Base-by-base conservation (phyloP, 2,329 filamentous ascomycete species). In the Fusarium albosuccineum region DNA sequence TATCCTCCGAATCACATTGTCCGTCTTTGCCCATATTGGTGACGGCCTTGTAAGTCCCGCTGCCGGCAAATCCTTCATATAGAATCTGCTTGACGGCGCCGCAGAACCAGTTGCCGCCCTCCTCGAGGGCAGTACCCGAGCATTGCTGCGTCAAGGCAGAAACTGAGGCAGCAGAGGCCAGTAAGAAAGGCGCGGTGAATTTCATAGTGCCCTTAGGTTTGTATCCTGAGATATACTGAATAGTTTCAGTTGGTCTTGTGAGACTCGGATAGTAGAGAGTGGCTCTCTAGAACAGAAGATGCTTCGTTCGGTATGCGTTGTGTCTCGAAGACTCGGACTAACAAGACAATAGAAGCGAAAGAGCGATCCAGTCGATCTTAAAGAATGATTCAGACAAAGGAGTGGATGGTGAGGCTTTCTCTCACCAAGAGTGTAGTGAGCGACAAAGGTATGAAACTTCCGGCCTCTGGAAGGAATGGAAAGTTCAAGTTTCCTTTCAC, bases 41-140 rank as follows among this genome's bases (percentile, higher is more conserved):
- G 36, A 94, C 85, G 56, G 85, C 84, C 61, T 91, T 84, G 81
- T 92, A 94, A 44, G 79, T 81, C 39, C 91, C 91, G 42, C 82
- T 70, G 49, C 82, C 81, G 30, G 86, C 86, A 70, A 92, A 84
- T 57, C 87, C 87, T 60, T 79, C 78, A 77, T 93, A 94, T n/a
- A 86, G 85, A 77, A 94, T 90, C 49, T 88, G 86, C 59, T 85
- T 79, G 59, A 93, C 89, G 39, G 83, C 74, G 58, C 87, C 82
- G 77, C 90, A 92, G 79, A 90, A 92, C 80, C 79, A 89, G 77
- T 92, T 92, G 63, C 87, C 87, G 27, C 74, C 74, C 62, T 82
- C 80, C 7, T 81, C 60, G 49, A 73, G 65, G 29, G 76, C 70
- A 6, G 34, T 73, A 34, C 78, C 78, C 6, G 73, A 73, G 68